Percentiles rank a stretch among this genome's conserved stretches.
phyloP scores from a whole-genome alignment of 768 basidiomycete species.

The Boletus speciosus region DNA sequence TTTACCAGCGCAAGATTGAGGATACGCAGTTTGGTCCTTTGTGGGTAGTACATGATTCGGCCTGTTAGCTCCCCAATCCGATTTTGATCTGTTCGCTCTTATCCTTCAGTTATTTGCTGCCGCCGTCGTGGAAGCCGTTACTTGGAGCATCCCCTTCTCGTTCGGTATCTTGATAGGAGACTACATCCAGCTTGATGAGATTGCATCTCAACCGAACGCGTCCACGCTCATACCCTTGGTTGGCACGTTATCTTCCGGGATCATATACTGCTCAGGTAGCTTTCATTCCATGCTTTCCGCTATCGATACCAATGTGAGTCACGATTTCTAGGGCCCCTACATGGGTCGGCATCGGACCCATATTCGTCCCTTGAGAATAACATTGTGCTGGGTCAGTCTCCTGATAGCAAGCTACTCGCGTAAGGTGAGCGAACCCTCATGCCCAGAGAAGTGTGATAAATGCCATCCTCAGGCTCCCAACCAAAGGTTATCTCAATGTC shows the following conservation, averaged over 20 bases:
- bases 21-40: no score
- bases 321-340: background rate
- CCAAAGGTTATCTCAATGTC: background rate
- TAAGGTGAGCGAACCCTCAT: background rate
- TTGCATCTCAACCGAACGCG: background rate
- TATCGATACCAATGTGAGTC: background rate
- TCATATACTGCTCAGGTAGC: no score
- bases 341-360: background rate
- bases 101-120: background rate
- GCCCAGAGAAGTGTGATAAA: background rate
- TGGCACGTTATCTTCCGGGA: no score
- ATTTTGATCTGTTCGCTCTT: background rate
- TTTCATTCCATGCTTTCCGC: background rate
- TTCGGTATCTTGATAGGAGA: background rate
- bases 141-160: background rate
- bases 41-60: no score
- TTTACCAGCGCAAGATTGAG: no score
- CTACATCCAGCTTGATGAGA: background rate
- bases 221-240: no score
- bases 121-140: background rate
- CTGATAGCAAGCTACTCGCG: background rate
- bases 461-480: background rate
- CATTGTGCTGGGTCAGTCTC: background rate
- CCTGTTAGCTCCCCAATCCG: no score
- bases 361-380: conserved; percentile 1